Percentiles rank a stretch among this genome's conserved stretches.
Conservation (phyloP, 805 yeast species). For the Hanseniaspora lachancei region DNA sequence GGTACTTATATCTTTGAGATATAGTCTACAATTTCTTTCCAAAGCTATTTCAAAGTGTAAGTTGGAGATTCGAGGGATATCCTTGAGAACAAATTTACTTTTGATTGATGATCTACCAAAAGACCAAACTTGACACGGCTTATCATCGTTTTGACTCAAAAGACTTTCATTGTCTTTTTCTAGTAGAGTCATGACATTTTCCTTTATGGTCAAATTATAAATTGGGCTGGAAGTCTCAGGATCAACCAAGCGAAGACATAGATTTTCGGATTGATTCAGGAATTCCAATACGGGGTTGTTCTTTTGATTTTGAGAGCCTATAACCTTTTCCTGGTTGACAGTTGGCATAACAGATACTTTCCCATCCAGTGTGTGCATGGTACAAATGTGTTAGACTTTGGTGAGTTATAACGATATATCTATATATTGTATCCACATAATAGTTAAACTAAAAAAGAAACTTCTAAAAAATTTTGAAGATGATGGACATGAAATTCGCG, state of each 20-base stretch:
- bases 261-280: background rate
- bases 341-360: background rate
- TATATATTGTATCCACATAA: too few species aligned
- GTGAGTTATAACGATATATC: too few species aligned
- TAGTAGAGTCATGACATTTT: background rate
- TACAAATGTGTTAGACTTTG: background rate
- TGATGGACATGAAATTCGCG: too few species aligned
- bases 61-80: slow-evolving; percentile 57
- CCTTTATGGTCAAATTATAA: background rate
- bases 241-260: background rate
- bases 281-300: background rate
- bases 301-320: background rate
- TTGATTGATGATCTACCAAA: slow-evolving; percentile 56
- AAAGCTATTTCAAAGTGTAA: slow-evolving; percentile 63
- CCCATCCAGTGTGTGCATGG: background rate
- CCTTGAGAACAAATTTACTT: slow-evolving; percentile 51
- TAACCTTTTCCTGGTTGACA: background rate
- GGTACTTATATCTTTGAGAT: slow-evolving; percentile 57
- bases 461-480: too few species aligned
- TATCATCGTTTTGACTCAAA: slow-evolving; percentile 1
- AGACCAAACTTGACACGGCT: slow-evolving; percentile 33
- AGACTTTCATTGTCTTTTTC: background rate
- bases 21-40: slow-evolving; percentile 39
- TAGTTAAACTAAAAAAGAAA: too few species aligned
- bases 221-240: background rate